phyloP scores from a whole-genome alignment of 352 stramenopile genomes.

The Phytophthora tentaculata region DNA sequence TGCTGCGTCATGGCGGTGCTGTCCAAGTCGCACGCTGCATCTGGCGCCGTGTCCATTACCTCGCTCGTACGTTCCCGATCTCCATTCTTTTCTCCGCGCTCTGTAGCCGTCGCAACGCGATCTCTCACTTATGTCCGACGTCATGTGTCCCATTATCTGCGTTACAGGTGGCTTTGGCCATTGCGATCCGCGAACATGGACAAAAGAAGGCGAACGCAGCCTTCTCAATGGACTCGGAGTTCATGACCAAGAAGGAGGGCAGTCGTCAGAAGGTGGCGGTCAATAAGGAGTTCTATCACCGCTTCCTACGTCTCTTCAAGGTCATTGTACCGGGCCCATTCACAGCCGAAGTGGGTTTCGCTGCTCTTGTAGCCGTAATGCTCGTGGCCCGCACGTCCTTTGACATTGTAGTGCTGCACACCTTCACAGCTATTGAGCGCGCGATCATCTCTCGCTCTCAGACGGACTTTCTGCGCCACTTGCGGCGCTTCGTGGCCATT shows the following conservation, averaged over 20 bases:
- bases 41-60: conserved; percentile 46
- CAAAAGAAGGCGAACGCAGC: conserved; percentile 58
- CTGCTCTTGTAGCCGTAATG: conserved; percentile 63
- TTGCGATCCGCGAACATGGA: conserved; percentile 73
- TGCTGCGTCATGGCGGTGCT: conserved; percentile 51
- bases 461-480: conserved; percentile 64
- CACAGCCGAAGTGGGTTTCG: conserved; percentile 75
- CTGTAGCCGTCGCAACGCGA: not conserved
- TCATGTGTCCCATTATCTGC: conserved; percentile 7
- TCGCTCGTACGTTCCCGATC: conserved; percentile 43
- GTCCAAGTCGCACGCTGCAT: conserved; percentile 59
- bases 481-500: conserved; percentile 77
- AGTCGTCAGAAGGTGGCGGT: conserved; percentile 72
- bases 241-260: conserved; percentile 79
- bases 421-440: conserved; percentile 76
- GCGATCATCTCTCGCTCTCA: conserved; percentile 81
- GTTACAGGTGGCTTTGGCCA: conserved; percentile 55
- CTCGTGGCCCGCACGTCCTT: conserved; percentile 77
- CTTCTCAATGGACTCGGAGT: conserved; percentile 64
- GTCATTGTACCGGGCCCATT: conserved; percentile 75
- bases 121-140: conserved; percentile 17
- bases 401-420: conserved; percentile 80
- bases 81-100: not conserved
- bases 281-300: conserved; percentile 70
- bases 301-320: conserved; percentile 74